Base-by-base conservation (phyloP, 352 stramenopile genomes). In the Phytophthora capsici region DNA sequence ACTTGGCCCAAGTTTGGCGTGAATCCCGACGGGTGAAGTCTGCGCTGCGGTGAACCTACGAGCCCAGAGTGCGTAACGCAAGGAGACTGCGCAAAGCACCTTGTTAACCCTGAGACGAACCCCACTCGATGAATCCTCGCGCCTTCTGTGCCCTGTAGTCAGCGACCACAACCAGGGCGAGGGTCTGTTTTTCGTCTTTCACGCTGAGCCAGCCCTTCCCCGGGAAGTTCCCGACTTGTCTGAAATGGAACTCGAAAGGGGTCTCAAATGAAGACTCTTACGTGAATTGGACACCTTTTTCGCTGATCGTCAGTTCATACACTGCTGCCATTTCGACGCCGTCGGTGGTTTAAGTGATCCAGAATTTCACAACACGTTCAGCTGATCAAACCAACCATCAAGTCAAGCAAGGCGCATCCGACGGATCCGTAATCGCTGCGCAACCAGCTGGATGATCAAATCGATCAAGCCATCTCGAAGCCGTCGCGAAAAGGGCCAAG, bases 401-500 rank as follows among this genome's bases (percentile, higher is more conserved):
- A 30, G 34, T 14, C 19, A 34, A 36, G 34, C 20, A 46, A 30
- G 17, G 19, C 22, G 17, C 28, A 48, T 12, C 3, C 19, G 17
- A 19, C 22, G 17, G 17, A 48, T 12, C 3, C 19, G 28, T 40
- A 30, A 45, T 32, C 48, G 28, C 54, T 19, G 41, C 57, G 4
- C 40, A 41, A 22, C 49, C 58, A 66, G 40, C 58, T 66, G 50
- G 49, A 3, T 14, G 16, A 40, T 30, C 36, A 49, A 57, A 63
- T 52, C 45, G 26, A 19, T 66, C 49, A 66, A 66, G 58, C 49
- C 58, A 61, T 61, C 58, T 53, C 19, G 17, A 32, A 25, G 40
- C 16, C 37, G 43, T 55, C 20, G 32, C 52, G 40, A 66, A 49
- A 61, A 54, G 40, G 47, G 47, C 26, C 46, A 52, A 16, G 7